Conservation (phyloP, 2,329 filamentous ascomycete species). For the Endocalyx cinctus region DNA sequence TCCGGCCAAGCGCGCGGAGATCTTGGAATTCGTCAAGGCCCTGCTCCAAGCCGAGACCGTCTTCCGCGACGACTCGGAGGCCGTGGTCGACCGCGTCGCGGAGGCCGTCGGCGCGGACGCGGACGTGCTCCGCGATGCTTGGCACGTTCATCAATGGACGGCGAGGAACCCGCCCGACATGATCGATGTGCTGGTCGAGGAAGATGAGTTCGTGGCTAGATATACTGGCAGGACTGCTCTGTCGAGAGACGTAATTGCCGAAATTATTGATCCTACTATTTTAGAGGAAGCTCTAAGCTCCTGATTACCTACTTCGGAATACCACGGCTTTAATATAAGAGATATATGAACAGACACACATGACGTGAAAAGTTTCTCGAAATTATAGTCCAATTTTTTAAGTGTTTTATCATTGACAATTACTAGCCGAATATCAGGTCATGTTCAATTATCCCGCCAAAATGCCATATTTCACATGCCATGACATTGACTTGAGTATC, state of each 20-base stretch:
- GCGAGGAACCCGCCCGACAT: slow-evolving; percentile 20
- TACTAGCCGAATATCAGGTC: too few species aligned
- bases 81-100: slow-evolving; percentile 21
- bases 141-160: slow-evolving; percentile 25
- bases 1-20: slow-evolving; percentile 20
- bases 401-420: too few species aligned
- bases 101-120: slow-evolving; percentile 19
- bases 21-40: slow-evolving; percentile 25
- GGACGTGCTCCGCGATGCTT: slow-evolving; percentile 18
- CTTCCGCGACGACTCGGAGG: slow-evolving; percentile 21
- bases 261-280: slow-evolving; percentile 16
- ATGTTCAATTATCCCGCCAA: too few species aligned
- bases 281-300: slow-evolving; percentile 15
- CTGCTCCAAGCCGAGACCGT: slow-evolving; percentile 24
- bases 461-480: too few species aligned
- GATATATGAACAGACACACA: too few species aligned
- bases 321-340: too few species aligned
- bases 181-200: slow-evolving; percentile 21
- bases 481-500: too few species aligned
- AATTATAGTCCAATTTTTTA: too few species aligned
- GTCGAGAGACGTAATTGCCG: slow-evolving; percentile 13
- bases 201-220: slow-evolving; percentile 21
- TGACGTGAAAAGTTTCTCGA: too few species aligned
- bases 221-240: slow-evolving; percentile 9
- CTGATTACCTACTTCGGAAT: too few species aligned